phyloP scores from a whole-genome alignment of 306 rosid species.

The Prunus kanzakura region DNA sequence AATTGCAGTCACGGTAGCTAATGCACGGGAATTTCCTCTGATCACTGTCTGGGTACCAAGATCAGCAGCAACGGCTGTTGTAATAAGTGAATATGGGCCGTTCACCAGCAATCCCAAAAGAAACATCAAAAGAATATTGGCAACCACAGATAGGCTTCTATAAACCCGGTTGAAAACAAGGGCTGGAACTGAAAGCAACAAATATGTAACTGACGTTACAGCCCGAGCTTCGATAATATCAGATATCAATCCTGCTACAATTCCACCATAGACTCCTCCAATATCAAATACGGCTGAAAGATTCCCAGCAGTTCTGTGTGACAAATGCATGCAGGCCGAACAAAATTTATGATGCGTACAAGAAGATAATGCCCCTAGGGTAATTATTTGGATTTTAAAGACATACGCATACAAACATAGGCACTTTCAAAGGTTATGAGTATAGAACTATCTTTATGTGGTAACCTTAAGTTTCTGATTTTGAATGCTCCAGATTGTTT shows the following conservation, averaged over 20 bases:
- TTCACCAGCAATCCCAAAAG: slow-evolving; percentile 58
- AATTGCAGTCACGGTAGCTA: slow-evolving; percentile 87
- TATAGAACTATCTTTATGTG: background rate
- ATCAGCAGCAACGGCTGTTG: slow-evolving; percentile 93
- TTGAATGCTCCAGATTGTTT: too few relatives aligned
- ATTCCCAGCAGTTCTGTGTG: slow-evolving; percentile 80
- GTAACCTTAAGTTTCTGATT: too few relatives aligned
- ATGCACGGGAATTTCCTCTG: slow-evolving; percentile 57
- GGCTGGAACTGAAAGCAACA: slow-evolving; percentile 75
- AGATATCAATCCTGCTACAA: slow-evolving; percentile 77
- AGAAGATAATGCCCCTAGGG: background rate
- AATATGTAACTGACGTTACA: slow-evolving; percentile 63
- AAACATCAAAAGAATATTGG: slow-evolving; percentile 65
- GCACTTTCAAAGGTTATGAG: background rate
- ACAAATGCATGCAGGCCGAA: slow-evolving; percentile 29
- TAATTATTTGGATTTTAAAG: too few relatives aligned
- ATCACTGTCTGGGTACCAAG: slow-evolving; percentile 55
- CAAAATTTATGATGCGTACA: background rate
- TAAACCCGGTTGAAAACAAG: slow-evolving; percentile 59
- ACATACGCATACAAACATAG: background rate
- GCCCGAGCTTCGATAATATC: slow-evolving; percentile 88
- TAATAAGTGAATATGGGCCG: slow-evolving; percentile 74
- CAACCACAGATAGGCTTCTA: slow-evolving; percentile 15
- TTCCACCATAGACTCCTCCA: slow-evolving; percentile 87
- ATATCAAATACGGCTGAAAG: slow-evolving; percentile 83